Evolutionary conservation across 768 basidiomycete species (phyloP).

Genomic region (Termitomyces sp.): DNA sequence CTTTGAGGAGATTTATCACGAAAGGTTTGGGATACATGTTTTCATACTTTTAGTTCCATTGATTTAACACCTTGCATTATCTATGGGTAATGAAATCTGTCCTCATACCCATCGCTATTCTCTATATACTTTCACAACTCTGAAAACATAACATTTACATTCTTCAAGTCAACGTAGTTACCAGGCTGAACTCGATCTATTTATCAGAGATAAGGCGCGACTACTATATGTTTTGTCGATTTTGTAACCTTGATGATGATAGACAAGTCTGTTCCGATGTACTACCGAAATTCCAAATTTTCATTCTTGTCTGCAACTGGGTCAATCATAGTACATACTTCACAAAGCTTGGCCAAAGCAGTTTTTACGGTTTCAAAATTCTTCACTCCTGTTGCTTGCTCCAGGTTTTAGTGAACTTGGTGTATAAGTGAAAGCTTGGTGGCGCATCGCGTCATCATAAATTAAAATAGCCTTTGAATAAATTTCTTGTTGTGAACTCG

Average conservation of each 20-base stretch:
- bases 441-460: neutral
- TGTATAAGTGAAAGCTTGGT: neutral
- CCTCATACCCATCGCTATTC: neutral
- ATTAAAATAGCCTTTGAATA: neutral
- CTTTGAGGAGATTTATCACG: conserved; percentile 5
- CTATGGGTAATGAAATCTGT: neutral
- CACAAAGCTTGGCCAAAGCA: neutral
- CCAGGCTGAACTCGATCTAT: neutral
- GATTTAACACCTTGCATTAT: neutral
- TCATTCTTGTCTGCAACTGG: neutral
- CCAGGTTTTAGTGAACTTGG: neutral
- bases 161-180: neutral
- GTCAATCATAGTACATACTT: too few relatives aligned
- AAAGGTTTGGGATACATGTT: conserved; percentile 1
- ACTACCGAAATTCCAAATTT: neutral
- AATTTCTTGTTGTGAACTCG: too few relatives aligned
- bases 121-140: neutral
- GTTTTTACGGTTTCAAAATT: neutral
- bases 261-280: neutral
- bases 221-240: neutral
- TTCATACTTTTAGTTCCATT: conserved; percentile 2
- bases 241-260: neutral
- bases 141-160: neutral
- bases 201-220: neutral
- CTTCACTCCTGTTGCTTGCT: neutral